Conservation (phyloP, 2,329 filamentous ascomycete genomes). For the Cordyceps cicadae region DNA sequence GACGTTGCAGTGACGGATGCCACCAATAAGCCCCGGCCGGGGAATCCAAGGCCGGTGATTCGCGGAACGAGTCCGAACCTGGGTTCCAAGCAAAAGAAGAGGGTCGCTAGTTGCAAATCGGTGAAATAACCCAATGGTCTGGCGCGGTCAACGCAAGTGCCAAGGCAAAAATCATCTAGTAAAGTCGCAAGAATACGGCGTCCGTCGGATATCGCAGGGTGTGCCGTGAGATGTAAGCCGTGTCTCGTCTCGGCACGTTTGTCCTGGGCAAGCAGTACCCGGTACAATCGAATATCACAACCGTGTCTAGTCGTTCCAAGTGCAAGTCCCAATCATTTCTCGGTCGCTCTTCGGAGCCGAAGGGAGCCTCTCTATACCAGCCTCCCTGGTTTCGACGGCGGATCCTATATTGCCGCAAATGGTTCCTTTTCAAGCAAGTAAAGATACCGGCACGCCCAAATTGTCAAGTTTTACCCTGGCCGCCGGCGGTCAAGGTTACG, state of each 20-base stretch:
- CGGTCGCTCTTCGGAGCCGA: background rate
- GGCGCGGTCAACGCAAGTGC: background rate
- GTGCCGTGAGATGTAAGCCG: background rate
- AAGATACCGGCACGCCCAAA: too few relatives aligned
- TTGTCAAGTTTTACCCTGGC: too few relatives aligned
- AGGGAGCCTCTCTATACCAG: background rate
- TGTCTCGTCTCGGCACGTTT: background rate
- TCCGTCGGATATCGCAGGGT: background rate
- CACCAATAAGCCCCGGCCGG: background rate
- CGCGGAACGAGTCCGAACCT: background rate
- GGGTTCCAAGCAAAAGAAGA: background rate
- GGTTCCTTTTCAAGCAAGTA: too few relatives aligned
- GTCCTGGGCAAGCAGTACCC: background rate
- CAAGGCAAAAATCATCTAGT: background rate
- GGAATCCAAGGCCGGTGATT: constrained; percentile 1
- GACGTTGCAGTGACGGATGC: background rate
- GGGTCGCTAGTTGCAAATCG: background rate
- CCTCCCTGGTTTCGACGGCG: background rate
- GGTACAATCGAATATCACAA: too few relatives aligned
- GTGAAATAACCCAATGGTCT: background rate
- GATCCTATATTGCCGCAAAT: background rate
- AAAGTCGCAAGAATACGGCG: background rate
- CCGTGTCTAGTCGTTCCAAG: background rate
- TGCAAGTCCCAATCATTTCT: background rate
- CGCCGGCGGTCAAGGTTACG: too few relatives aligned